Evolutionary conservation across 2,329 filamentous ascomycete species (phyloP).

Genomic region (Trichoderma lentiforme): DNA sequence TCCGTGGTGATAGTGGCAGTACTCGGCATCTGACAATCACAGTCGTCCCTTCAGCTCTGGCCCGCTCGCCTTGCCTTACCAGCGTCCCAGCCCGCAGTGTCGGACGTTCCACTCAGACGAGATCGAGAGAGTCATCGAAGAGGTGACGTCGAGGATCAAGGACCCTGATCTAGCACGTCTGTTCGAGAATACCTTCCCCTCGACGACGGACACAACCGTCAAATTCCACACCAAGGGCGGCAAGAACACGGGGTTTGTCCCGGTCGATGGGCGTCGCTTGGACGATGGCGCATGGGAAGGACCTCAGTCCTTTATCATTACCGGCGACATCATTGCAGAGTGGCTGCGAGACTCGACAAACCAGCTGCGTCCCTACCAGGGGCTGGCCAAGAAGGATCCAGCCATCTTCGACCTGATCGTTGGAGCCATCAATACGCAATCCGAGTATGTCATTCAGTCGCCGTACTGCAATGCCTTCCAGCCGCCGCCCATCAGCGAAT

Average conservation of each 20-base stretch:
- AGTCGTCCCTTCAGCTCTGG: conserved; percentile 79
- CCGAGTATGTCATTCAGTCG: conserved; percentile 88
- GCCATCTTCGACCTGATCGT: conserved; percentile 76
- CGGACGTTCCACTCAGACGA: conserved; percentile 84
- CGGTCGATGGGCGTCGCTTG: conserved; percentile 30
- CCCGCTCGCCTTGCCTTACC: conserved; percentile 75
- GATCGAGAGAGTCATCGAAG: conserved; percentile 83
- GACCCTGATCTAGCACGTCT: conserved; percentile 86
- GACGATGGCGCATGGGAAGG: conserved; percentile 72
- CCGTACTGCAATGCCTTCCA: conserved; percentile 99
- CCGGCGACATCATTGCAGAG: conserved; percentile 87
- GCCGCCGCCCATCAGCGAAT: conserved; percentile 77
- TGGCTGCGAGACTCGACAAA: conserved; percentile 93
- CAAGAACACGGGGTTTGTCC: conserved; percentile 38
- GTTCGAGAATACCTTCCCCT: conserved; percentile 94
- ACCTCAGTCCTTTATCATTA: conserved; percentile 88
- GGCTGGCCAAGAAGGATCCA: conserved; percentile 75
- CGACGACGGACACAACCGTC: conserved; percentile 78
- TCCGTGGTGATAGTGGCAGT: background rate
- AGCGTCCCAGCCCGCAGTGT: conserved; percentile 76
- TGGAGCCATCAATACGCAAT: conserved; percentile 93
- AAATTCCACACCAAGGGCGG: conserved; percentile 74
- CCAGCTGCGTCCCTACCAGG: conserved; percentile 86
- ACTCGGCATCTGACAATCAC: background rate
- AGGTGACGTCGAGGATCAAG: conserved; percentile 74